phyloP scores from a whole-genome alignment of 202 grass and related monocot species.

The Elaeis oleifera region DNA sequence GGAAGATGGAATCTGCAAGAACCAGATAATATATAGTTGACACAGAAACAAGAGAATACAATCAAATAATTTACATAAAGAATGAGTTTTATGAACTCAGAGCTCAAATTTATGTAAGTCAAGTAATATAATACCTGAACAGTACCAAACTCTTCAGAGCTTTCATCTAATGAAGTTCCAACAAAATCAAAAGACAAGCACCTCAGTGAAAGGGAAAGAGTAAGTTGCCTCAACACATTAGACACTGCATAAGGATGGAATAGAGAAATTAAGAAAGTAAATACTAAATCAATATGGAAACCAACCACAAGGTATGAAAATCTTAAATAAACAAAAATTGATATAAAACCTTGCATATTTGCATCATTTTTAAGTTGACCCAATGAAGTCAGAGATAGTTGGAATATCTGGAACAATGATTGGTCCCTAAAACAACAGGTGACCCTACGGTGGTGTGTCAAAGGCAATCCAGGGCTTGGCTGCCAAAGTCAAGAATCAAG shows the following conservation, averaged over 20 bases:
- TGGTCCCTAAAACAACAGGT: slow-evolving; percentile 83
- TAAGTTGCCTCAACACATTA: slow-evolving; percentile 53
- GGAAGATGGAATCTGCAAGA: slow-evolving; percentile 78
- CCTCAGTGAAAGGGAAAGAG: slow-evolving; percentile 83
- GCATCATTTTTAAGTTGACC: slow-evolving; percentile 82
- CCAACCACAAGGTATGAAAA: neutral
- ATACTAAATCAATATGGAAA: neutral
- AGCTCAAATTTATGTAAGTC: neutral
- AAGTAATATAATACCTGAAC: slow-evolving; percentile 59
- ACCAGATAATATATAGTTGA: slow-evolving; percentile 16
- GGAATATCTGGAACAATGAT: slow-evolving; percentile 91
- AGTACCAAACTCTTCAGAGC: slow-evolving; percentile 97
- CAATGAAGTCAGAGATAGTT: slow-evolving; percentile 93
- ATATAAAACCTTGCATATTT: slow-evolving; percentile 47
- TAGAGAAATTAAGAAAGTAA: slow-evolving; percentile 5
- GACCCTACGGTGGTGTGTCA: slow-evolving; percentile 69
- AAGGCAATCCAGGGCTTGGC: slow-evolving; percentile 52
- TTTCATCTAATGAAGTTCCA: slow-evolving; percentile 96
- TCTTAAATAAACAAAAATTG: slow-evolving; percentile 13
- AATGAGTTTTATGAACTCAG: no score
- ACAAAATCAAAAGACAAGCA: slow-evolving; percentile 98
- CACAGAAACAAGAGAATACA: slow-evolving; percentile 12
- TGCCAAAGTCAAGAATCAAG: slow-evolving; percentile 27
- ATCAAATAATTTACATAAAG: slow-evolving; percentile 2
- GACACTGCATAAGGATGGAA: slow-evolving; percentile 43